phyloP scores from a whole-genome alignment of 352 stramenopile genomes.

The Phytophthora megakarya region DNA sequence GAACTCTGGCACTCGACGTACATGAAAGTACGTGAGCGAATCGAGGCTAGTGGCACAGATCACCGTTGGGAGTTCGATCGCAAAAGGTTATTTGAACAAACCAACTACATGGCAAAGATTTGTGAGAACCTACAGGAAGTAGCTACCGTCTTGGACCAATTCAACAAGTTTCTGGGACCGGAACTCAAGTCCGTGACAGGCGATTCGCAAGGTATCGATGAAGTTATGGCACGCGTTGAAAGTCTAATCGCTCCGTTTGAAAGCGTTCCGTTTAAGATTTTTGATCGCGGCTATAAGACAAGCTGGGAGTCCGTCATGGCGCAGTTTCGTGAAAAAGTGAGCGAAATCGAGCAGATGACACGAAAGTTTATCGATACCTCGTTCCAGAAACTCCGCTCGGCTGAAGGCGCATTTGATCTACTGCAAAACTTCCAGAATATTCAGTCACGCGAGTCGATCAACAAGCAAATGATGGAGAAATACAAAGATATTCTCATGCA shows the following conservation, averaged over 20 bases:
- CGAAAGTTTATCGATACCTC: conserved; percentile 95
- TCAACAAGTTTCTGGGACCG: conserved; percentile 95
- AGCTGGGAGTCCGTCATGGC: conserved; percentile 95
- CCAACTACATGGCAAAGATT: conserved; percentile 97
- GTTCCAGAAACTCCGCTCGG: conserved; percentile 95
- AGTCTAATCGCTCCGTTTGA: conserved; percentile 87
- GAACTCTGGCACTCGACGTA: conserved; percentile 95
- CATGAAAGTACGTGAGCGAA: conserved; percentile 93
- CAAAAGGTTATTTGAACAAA: conserved; percentile 95
- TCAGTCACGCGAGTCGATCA: conserved; percentile 94
- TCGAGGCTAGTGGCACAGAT: conserved; percentile 94
- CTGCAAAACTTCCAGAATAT: conserved; percentile 98
- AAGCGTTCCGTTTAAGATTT: conserved; percentile 93
- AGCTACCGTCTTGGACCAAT: conserved; percentile 92
- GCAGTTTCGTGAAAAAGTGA: conserved; percentile 93
- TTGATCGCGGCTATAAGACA: conserved; percentile 94
- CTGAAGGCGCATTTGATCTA: conserved; percentile 95
- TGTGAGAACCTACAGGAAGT: conserved; percentile 95
- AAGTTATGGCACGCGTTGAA: conserved; percentile 91
- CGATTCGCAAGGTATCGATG: conserved; percentile 93
- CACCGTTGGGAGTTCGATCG: conserved; percentile 96
- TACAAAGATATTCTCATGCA: conserved; percentile 97
- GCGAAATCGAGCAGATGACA: conserved; percentile 95
- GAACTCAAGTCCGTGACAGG: conserved; percentile 96
- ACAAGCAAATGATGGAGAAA: conserved; percentile 97